phyloP scores from a whole-genome alignment of 495 filamentous ascomycete species.

The Aspergillus hancockii region DNA sequence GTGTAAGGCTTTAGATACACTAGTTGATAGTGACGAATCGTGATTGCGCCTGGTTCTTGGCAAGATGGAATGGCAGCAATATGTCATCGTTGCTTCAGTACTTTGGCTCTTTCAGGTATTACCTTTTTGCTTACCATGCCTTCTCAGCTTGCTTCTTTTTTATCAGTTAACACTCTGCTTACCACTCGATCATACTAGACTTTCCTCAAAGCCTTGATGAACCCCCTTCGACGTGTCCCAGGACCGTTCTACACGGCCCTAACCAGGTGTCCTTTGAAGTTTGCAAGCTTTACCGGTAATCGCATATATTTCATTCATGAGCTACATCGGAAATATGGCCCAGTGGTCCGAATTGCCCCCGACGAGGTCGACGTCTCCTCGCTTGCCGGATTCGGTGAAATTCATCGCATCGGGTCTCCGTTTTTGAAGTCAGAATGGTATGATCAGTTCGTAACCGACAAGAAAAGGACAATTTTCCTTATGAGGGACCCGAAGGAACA shows the following conservation, averaged over 20 bases:
- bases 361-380: conserved; percentile 36
- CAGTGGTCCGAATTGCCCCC: conserved; percentile 39
- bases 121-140: neutral
- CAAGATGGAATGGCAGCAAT: neutral
- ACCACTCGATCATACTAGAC: neutral
- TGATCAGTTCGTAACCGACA: conserved; percentile 12
- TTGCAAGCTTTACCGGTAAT: conserved; percentile 34
- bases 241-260: conserved; percentile 51
- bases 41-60: neutral
- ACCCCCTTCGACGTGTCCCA: conserved; percentile 40
- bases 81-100: neutral
- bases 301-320: conserved; percentile 29
- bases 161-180: neutral
- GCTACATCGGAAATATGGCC: conserved; percentile 37
- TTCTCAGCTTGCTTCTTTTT: neutral
- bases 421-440: conserved; percentile 20
- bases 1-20: too few relatives aligned
- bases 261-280: conserved; percentile 40
- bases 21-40: too few relatives aligned
- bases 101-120: conserved; percentile 9
- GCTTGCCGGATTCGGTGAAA: conserved; percentile 26
- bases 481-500: conserved; percentile 29
- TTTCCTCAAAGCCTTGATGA: conserved; percentile 12
- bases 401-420: conserved; percentile 33
- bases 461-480: conserved; percentile 24